phyloP scores from a whole-genome alignment of 805 yeast genomes.

The Schwanniomyces sp. region DNA sequence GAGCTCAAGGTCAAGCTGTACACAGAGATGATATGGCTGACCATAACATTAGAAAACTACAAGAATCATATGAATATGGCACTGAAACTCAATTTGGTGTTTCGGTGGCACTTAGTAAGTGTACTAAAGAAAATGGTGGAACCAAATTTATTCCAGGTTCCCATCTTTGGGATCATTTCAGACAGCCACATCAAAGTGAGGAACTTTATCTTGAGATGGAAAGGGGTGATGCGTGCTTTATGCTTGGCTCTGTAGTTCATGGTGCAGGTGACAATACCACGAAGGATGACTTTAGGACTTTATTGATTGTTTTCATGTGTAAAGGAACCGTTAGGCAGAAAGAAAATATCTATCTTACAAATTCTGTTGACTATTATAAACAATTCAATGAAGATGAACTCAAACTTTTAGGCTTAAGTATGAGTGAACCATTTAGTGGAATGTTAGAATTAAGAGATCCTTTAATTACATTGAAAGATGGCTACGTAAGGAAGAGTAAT shows the following conservation, averaged over 20 bases:
- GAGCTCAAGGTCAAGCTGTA: conserved; percentile 22
- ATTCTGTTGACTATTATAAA: conserved; percentile 22
- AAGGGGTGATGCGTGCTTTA: conserved; percentile 27
- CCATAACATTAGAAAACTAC: conserved; percentile 18
- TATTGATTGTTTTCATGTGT: conserved; percentile 24
- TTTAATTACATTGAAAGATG: neutral
- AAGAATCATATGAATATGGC: conserved; percentile 11
- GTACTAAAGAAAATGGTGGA: conserved; percentile 29
- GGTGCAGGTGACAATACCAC: conserved; percentile 29
- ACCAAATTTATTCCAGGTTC: conserved; percentile 29
- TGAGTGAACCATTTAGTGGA: conserved; percentile 17
- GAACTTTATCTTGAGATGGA: conserved; percentile 22
- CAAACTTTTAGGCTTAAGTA: conserved; percentile 10
- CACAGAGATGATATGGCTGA: conserved; percentile 27
- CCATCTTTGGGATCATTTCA: conserved; percentile 25
- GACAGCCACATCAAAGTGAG: conserved; percentile 20
- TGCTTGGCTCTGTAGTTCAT: conserved; percentile 28
- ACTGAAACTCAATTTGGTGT: conserved; percentile 20
- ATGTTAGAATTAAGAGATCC: conserved; percentile 15
- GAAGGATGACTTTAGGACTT: conserved; percentile 17
- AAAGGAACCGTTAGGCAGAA: conserved; percentile 25
- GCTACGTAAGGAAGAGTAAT: neutral
- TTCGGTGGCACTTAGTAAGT: conserved; percentile 20
- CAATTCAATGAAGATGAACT: conserved; percentile 9
- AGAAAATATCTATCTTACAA: conserved; percentile 23